Conservation (phyloP, 805 yeast genomes). For the Starmerella floricola region DNA sequence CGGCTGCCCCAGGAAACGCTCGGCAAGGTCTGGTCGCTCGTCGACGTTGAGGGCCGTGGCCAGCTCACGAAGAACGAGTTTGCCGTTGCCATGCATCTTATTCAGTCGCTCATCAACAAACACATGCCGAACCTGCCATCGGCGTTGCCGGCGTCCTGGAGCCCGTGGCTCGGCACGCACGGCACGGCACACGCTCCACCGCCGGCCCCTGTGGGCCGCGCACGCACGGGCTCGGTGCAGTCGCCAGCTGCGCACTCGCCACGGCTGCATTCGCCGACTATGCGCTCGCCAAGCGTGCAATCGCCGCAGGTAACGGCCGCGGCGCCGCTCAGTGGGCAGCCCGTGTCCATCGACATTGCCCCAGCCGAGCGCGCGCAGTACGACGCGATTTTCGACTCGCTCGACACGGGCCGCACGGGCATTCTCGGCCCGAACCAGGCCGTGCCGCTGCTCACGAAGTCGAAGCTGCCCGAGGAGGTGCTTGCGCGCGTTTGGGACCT, state of each 20-base stretch:
- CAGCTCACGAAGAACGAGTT: slow-evolving; percentile 62
- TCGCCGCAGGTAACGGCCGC: not conserved
- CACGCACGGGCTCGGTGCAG: too few species aligned
- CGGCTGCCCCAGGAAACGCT: slow-evolving; percentile 62
- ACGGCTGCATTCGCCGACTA: not conserved
- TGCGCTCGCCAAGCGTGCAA: not conserved
- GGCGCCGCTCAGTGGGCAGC: too few species aligned
- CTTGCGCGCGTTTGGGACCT: slow-evolving; percentile 91
- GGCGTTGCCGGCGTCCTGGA: slow-evolving; percentile 33
- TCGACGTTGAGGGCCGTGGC: slow-evolving; percentile 67
- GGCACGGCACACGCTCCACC: slow-evolving; percentile 2
- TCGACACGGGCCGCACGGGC: slow-evolving; percentile 58
- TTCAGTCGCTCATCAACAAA: slow-evolving; percentile 67
- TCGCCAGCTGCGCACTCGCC: too few species aligned
- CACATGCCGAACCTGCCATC: slow-evolving; percentile 47
- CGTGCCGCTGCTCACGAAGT: slow-evolving; percentile 78
- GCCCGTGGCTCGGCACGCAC: slow-evolving; percentile 23
- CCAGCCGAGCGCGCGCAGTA: slow-evolving; percentile 63
- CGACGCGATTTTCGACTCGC: slow-evolving; percentile 62
- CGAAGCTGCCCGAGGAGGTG: slow-evolving; percentile 71
- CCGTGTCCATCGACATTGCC: slow-evolving; percentile 42
- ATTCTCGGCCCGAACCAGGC: slow-evolving; percentile 63
- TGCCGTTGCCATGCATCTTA: slow-evolving; percentile 86
- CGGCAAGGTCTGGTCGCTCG: slow-evolving; percentile 82
- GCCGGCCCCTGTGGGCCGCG: too few species aligned